Percentiles rank a stretch among this genome's conserved stretches.
These are phyloP conservation scores for Polygonum aviculare DNA, from an alignment of 148 eudicot species.

Conservation along the genomic window DNA sequence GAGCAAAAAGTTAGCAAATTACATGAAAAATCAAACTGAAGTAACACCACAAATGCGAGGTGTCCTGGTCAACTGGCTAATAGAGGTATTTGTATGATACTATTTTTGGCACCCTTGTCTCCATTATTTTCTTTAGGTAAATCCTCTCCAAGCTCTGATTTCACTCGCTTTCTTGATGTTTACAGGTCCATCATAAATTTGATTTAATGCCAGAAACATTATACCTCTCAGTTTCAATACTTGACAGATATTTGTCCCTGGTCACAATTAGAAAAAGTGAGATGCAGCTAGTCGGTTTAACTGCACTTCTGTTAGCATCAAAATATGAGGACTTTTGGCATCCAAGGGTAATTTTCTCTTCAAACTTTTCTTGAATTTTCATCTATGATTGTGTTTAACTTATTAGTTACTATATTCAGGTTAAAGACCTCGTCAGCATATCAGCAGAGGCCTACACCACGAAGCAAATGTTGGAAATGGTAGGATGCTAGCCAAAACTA, in stretches of 20 bases:
- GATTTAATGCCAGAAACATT: slow-evolving; percentile 92
- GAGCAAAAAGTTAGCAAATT: slow-evolving; percentile 30
- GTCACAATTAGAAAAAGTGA: slow-evolving; percentile 53
- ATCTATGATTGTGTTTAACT: background rate
- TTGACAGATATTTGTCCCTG: slow-evolving; percentile 62
- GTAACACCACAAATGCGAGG: slow-evolving; percentile 82
- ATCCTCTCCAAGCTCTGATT: background rate
- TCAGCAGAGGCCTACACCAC: slow-evolving; percentile 77
- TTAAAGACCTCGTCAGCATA: slow-evolving; percentile 70
- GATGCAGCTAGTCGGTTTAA: slow-evolving; percentile 84
- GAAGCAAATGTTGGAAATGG: slow-evolving; percentile 77
- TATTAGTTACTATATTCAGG: slow-evolving; percentile 28
- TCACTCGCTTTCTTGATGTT: slow-evolving; percentile 13
- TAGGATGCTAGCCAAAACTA: slow-evolving; percentile 14
- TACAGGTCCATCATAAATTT: slow-evolving; percentile 73
- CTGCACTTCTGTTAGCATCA: slow-evolving; percentile 80
- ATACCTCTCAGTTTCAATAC: slow-evolving; percentile 65
- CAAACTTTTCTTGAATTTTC: background rate
- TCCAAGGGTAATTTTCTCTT: slow-evolving; percentile 50
- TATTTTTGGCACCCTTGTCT: background rate
- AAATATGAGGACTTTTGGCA: slow-evolving; percentile 98
- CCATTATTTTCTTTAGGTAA: background rate
- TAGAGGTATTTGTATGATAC: slow-evolving; percentile 46
- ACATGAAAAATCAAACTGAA: slow-evolving; percentile 62
- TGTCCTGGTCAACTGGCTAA: slow-evolving; percentile 81